phyloP scores from a whole-genome alignment of 305 asterid genomes.

The Plantago coronopus region DNA sequence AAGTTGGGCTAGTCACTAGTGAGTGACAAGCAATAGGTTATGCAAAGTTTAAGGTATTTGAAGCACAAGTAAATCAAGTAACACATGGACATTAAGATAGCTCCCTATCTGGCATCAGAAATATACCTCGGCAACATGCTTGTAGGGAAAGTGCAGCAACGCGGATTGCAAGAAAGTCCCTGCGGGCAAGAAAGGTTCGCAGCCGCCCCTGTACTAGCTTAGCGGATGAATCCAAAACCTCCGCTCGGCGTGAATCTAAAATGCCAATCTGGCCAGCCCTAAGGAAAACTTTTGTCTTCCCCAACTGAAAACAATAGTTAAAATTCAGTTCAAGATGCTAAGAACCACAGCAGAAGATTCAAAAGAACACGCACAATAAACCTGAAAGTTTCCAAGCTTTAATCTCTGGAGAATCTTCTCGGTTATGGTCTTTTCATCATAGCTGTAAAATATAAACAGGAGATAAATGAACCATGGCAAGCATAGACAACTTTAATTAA shows the following conservation, averaged over 20 bases:
- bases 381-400: slow-evolving; percentile 90
- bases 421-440: slow-evolving; percentile 79
- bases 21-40: no score
- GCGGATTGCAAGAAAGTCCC: slow-evolving; percentile 51
- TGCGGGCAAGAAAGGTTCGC: slow-evolving; percentile 65
- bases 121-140: slow-evolving; percentile 86
- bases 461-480: slow-evolving; percentile 19
- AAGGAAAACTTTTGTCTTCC: slow-evolving; percentile 90
- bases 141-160: slow-evolving; percentile 70
- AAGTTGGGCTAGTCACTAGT: no score
- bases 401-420: slow-evolving; percentile 79
- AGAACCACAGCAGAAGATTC: slow-evolving; percentile 21
- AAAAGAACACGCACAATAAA: slow-evolving; percentile 32
- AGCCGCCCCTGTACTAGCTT: slow-evolving; percentile 70
- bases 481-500: slow-evolving; percentile 23
- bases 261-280: slow-evolving; percentile 97
- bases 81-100: no score
- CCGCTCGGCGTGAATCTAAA: slow-evolving; percentile 83
- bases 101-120: not conserved
- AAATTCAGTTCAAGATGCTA: slow-evolving; percentile 15
- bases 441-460: slow-evolving; percentile 49
- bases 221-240: slow-evolving; percentile 86
- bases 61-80: no score
- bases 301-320: slow-evolving; percentile 52
- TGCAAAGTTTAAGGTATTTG: no score